phyloP scores from a whole-genome alignment of 352 stramenopile genomes.

The Globisporangium paddicum region DNA sequence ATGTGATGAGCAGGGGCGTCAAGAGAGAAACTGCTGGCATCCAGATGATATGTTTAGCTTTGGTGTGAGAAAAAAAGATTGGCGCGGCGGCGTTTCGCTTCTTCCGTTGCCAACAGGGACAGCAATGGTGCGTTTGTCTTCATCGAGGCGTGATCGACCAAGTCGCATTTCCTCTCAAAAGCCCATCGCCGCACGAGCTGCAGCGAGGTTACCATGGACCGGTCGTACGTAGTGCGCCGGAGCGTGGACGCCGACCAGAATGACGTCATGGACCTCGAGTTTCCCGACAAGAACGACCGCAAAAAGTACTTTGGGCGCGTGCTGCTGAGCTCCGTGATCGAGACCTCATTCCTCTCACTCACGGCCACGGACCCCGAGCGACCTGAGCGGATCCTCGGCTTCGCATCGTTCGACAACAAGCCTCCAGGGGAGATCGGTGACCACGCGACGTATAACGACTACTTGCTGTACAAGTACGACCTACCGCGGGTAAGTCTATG shows the following conservation, averaged over 20 bases:
- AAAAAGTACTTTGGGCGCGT: conserved; percentile 59
- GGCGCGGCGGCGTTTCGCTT: background rate
- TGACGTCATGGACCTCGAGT: conserved; percentile 53
- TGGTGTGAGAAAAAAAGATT: background rate
- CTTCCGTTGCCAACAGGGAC: background rate
- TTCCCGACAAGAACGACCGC: conserved; percentile 49
- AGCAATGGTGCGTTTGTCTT: background rate
- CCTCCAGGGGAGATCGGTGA: conserved; percentile 44
- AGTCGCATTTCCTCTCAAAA: background rate
- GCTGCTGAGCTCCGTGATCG: conserved; percentile 52
- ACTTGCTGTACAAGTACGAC: conserved; percentile 50
- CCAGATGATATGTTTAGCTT: background rate
- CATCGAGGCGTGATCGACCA: background rate
- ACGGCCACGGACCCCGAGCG: conserved; percentile 49
- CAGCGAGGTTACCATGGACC: conserved; percentile 15
- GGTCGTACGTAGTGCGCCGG: conserved; percentile 47
- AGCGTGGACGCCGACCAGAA: conserved; percentile 56
- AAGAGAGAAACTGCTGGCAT: background rate
- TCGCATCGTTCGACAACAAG: conserved; percentile 52
- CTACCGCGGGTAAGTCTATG: conserved; percentile 30
- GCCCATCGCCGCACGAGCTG: background rate
- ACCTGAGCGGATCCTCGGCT: conserved; percentile 52
- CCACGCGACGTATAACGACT: conserved; percentile 25
- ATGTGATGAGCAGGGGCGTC: background rate
- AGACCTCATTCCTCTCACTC: conserved; percentile 68